A percentile compares a stretch with the other conserved stretches of the same genome.
Evolutionary conservation across 2,329 filamentous ascomycete species (phyloP).

Genomic region (Pseudocercospora fuligena): DNA sequence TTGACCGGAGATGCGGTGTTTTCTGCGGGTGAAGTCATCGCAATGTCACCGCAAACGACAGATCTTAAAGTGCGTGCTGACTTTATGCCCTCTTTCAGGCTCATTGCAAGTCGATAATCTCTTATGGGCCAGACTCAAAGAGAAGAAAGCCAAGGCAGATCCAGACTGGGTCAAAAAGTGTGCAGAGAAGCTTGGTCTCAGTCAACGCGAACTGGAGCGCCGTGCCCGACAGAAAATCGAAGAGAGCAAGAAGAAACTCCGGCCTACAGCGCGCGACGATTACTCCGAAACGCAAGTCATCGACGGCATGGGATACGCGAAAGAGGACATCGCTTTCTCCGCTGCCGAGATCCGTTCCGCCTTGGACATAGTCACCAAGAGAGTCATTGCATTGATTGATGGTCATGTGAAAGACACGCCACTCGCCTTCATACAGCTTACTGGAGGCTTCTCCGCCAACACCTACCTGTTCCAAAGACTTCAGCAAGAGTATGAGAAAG

Average conservation of each 20-base stretch:
- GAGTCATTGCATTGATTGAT: slow-evolving; percentile 14
- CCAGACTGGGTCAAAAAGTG: neutral
- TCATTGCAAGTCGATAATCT: slow-evolving; percentile 18
- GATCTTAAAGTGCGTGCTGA: too few relatives aligned
- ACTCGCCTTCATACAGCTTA: slow-evolving; percentile 15
- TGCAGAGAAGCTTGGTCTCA: neutral
- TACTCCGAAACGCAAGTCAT: neutral
- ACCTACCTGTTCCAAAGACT: slow-evolving; percentile 20
- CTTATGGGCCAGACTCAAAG: slow-evolving; percentile 6
- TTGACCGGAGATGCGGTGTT: too few relatives aligned
- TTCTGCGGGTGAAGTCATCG: too few relatives aligned
- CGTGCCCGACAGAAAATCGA: slow-evolving; percentile 13
- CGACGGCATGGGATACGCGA: neutral
- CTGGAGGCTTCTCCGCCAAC: slow-evolving; percentile 19
- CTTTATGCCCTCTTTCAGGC: neutral
- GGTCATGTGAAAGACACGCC: neutral
- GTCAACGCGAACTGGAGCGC: slow-evolving; percentile 16
- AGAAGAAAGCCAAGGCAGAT: neutral
- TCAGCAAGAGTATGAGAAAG: slow-evolving; percentile 2
- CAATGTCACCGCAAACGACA: too few relatives aligned
- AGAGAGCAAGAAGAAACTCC: slow-evolving; percentile 13
- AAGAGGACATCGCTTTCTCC: too few relatives aligned
- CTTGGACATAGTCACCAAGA: slow-evolving; percentile 9
- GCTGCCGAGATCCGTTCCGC: slow-evolving; percentile 14
- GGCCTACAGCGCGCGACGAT: neutral